These are phyloP conservation scores for Polyrhizophydium stewartii DNA, from an alignment of 371 early-diverging fungal genomes.

Conservation along the genomic window DNA sequence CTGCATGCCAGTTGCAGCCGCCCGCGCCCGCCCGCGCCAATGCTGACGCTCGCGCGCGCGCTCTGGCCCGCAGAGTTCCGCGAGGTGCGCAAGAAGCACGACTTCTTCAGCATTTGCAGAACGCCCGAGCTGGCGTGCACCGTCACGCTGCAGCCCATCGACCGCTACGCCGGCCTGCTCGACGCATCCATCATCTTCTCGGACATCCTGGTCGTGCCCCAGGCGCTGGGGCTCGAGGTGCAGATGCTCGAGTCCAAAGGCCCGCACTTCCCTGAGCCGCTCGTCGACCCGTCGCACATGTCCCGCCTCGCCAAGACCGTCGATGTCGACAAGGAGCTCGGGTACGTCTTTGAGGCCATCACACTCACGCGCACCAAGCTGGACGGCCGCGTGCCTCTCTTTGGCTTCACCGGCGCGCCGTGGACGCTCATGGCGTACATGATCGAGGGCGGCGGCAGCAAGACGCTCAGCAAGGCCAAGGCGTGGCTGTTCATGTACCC, in stretches of 20 bases:
- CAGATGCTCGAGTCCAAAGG: constrained; percentile 92
- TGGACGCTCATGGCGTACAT: constrained; percentile 98
- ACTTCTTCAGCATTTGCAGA: constrained; percentile 93
- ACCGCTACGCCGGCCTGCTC: constrained; percentile 81
- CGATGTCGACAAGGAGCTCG: constrained; percentile 67
- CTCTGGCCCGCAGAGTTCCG: constrained; percentile 68
- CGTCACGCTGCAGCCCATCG: constrained; percentile 94
- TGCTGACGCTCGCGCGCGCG: too few species aligned
- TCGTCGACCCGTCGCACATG: constrained; percentile 71
- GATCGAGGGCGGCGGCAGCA: constrained; percentile 97
- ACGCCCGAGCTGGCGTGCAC: constrained; percentile 89
- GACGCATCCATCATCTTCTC: constrained; percentile 98
- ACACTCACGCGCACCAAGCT: constrained; percentile 84
- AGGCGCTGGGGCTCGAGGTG: constrained; percentile 92
- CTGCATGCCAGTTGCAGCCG: too few species aligned
- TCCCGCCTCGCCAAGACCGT: constrained; percentile 53
- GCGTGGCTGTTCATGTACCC: constrained; percentile 83
- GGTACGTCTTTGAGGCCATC: constrained; percentile 94
- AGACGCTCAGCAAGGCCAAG: constrained; percentile 84
- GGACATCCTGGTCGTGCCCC: constrained; percentile 95
- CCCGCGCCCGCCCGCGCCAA: too few species aligned
- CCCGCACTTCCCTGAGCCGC: constrained; percentile 86
- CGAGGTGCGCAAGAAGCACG: constrained; percentile 73
- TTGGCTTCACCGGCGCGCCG: constrained; percentile 95
- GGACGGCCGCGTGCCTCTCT: constrained; percentile 84